These are phyloP conservation scores for Phytophthora boehmeriae DNA, from an alignment of 352 stramenopile genomes.

Conservation along the genomic window DNA sequence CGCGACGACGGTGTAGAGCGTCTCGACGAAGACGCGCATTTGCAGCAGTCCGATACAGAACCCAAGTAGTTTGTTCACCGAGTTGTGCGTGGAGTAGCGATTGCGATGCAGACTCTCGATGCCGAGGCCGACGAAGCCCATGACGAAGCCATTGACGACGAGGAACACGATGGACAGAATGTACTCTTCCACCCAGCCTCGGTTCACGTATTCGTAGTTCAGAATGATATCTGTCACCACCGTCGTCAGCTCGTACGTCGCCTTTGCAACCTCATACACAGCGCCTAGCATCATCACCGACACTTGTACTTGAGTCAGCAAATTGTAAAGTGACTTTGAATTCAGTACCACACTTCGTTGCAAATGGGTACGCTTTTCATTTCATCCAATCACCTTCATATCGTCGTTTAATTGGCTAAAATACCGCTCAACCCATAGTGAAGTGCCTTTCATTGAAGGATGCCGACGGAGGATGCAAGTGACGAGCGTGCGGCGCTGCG, in stretches of 20 bases:
- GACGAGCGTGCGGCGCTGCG: slow-evolving; percentile 31
- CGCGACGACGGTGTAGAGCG: slow-evolving; percentile 39
- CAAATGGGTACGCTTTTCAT: slow-evolving; percentile 3
- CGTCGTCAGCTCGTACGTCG: slow-evolving; percentile 67
- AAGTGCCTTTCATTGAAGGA: neutral
- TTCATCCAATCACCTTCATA: slow-evolving; percentile 3
- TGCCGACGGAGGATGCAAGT: neutral
- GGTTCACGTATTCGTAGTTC: slow-evolving; percentile 78
- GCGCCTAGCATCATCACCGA: slow-evolving; percentile 26
- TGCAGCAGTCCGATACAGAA: slow-evolving; percentile 61
- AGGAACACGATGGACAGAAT: slow-evolving; percentile 75
- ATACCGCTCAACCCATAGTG: neutral
- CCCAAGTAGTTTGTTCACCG: slow-evolving; percentile 43
- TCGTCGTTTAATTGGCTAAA: slow-evolving; percentile 32
- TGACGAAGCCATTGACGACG: slow-evolving; percentile 58
- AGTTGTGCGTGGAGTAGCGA: slow-evolving; percentile 39
- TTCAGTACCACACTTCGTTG: neutral
- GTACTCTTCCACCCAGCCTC: slow-evolving; percentile 76
- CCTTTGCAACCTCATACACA: slow-evolving; percentile 45
- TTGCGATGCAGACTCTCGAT: slow-evolving; percentile 42
- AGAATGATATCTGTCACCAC: slow-evolving; percentile 76
- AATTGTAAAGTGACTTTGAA: no score
- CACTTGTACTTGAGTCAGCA: neutral
- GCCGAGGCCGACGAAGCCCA: slow-evolving; percentile 62
- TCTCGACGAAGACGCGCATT: slow-evolving; percentile 69